These are phyloP conservation scores for Penicillium hordei DNA, from an alignment of 2,329 filamentous ascomycete genomes.

Conservation along the genomic window DNA sequence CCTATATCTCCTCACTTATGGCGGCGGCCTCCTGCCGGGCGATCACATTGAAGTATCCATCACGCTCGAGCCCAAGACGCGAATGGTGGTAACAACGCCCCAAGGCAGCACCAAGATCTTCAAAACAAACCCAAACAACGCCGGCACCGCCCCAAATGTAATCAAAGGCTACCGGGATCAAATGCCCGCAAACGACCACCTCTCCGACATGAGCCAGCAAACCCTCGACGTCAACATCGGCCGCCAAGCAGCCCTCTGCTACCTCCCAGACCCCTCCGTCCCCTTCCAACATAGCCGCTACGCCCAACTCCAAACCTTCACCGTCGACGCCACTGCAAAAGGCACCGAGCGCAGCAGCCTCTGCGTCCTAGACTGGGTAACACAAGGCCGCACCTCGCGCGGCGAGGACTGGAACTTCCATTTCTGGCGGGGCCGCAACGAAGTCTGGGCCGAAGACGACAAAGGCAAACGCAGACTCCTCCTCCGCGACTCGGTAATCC, in stretches of 20 bases:
- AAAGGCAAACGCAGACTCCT: constrained; percentile 60
- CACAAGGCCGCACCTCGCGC: constrained; percentile 76
- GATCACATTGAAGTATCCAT: constrained; percentile 76
- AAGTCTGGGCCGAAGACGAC: constrained; percentile 56
- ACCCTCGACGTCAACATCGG: constrained; percentile 51
- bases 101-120: constrained; percentile 94
- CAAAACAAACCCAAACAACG: constrained; percentile 60
- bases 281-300: constrained; percentile 84
- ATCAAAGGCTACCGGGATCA: constrained; percentile 29
- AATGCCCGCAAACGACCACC: constrained; percentile 41
- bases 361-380: constrained; percentile 92
- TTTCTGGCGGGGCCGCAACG: constrained; percentile 79
- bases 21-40: constrained; percentile 85
- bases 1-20: constrained; percentile 90
- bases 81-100: constrained; percentile 61
- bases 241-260: constrained; percentile 55
- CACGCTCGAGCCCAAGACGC: constrained; percentile 62
- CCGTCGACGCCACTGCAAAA: constrained; percentile 48
- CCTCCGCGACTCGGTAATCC: constrained; percentile 78
- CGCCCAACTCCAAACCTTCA: constrained; percentile 78
- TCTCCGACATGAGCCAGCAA: constrained; percentile 48
- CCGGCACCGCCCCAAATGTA: constrained; percentile 19
- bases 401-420: constrained; percentile 86
- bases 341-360: constrained; percentile 54
- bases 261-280: constrained; percentile 88